Percentiles rank a stretch among this genome's conserved stretches.
Evolutionary conservation across 257 asterid genomes (phyloP).

Genomic region (Nicotiana benthamiana): DNA sequence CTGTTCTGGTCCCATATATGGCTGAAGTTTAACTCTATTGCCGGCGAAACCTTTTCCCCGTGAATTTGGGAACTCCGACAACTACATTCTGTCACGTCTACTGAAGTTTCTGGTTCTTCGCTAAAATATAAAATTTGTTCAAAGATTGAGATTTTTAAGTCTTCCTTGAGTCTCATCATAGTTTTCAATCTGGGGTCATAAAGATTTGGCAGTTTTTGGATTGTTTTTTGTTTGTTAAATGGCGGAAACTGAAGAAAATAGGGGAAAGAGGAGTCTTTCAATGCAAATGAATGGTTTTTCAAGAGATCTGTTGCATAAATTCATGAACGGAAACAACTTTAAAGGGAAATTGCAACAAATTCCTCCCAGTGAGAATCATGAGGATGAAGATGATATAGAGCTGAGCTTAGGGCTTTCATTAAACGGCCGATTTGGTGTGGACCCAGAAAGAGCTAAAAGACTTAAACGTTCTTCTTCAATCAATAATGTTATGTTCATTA

Average conservation of each 20-base stretch:
- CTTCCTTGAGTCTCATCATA: not conserved
- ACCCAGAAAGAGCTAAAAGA: slow-evolving; percentile 35
- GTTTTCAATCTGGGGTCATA: not conserved
- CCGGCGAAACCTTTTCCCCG: not conserved
- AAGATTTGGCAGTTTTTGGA: not conserved
- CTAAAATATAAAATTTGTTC: not conserved
- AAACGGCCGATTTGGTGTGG: slow-evolving; percentile 82
- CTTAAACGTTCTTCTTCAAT: slow-evolving; percentile 56
- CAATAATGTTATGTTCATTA: slow-evolving; percentile 19
- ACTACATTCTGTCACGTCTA: not conserved
- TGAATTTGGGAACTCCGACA: not conserved
- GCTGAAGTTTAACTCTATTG: not conserved
- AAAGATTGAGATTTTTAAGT: not conserved
- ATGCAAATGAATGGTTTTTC: slow-evolving; percentile 19
- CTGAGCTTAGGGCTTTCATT: slow-evolving; percentile 64
- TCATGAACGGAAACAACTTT: slow-evolving; percentile 2
- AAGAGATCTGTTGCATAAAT: slow-evolving; percentile 31
- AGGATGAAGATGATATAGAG: slow-evolving; percentile 40
- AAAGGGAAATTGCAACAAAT: not conserved
- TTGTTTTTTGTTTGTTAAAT: slow-evolving; percentile 5
- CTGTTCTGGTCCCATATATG: not conserved
- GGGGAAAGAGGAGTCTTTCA: slow-evolving; percentile 13
- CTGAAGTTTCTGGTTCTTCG: not conserved
- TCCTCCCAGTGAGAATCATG: not conserved
- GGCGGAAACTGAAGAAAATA: slow-evolving; percentile 28